phyloP scores from a whole-genome alignment of 306 rosid species.

The Rosa lucieae region DNA sequence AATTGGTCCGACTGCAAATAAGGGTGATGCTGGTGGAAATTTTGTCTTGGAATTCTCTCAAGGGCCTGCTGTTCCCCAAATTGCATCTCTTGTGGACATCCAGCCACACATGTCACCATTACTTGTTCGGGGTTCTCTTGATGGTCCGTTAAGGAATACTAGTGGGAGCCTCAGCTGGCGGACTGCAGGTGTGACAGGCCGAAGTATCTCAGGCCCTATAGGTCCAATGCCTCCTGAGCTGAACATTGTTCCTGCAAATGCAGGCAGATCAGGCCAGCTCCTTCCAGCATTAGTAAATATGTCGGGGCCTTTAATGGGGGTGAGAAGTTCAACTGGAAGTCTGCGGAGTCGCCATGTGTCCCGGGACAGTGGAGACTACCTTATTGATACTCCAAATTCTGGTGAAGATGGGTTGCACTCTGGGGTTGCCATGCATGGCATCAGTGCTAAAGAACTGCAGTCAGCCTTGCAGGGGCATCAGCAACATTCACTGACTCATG shows the following conservation, averaged over 20 bases:
- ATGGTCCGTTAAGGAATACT: slow-evolving; percentile 95
- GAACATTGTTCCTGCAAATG: slow-evolving; percentile 76
- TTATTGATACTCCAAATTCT: slow-evolving; percentile 96
- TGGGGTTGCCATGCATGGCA: slow-evolving; percentile 62
- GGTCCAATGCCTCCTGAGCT: slow-evolving; percentile 98
- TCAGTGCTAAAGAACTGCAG: slow-evolving; percentile 94
- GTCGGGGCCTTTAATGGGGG: slow-evolving; percentile 99
- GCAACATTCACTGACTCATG: slow-evolving; percentile 95
- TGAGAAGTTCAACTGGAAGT: slow-evolving; percentile 97
- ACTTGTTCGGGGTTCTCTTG: slow-evolving; percentile 98
- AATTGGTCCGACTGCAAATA: slow-evolving; percentile 53
- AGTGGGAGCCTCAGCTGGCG: slow-evolving; percentile 99
- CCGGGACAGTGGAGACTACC: slow-evolving; percentile 97
- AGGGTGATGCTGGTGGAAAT: slow-evolving; percentile 74
- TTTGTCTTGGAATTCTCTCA: slow-evolving; percentile 95
- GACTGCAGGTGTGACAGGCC: slow-evolving; percentile 91
- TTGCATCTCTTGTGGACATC: slow-evolving; percentile 81
- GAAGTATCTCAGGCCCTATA: slow-evolving; percentile 95
- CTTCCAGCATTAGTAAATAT: slow-evolving; percentile 90
- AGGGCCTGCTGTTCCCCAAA: slow-evolving; percentile 90
- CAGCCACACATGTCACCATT: slow-evolving; percentile 99
- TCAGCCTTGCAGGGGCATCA: slow-evolving; percentile 99
- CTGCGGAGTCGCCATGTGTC: slow-evolving; percentile 96
- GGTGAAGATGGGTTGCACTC: slow-evolving; percentile 87
- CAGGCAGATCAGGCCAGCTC: slow-evolving; percentile 95